These are phyloP conservation scores for Atkinsonella texensis DNA, from an alignment of 2,329 filamentous ascomycete species.

Conservation along the genomic window DNA sequence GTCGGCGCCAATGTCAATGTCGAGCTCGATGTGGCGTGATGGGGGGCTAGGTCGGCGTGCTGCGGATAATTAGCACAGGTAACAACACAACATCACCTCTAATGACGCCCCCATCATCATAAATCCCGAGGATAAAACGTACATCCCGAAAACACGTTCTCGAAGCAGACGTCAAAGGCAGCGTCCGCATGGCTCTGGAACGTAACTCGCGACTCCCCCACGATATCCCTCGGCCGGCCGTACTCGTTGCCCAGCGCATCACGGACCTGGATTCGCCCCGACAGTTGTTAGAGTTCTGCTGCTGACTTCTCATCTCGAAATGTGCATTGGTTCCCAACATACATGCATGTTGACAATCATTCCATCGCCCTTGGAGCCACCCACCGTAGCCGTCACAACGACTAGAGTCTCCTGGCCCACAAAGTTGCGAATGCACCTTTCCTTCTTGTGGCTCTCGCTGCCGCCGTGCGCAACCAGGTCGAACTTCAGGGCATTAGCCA, in stretches of 20 bases:
- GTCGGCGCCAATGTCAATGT: conserved; percentile 92
- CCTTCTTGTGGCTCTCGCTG: conserved; percentile 44
- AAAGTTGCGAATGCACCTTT: conserved; percentile 95
- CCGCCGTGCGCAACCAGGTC: conserved; percentile 62
- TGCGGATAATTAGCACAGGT: conserved; percentile 11
- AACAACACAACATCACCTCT: neutral
- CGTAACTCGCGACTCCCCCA: conserved; percentile 81
- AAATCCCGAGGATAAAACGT: conserved; percentile 20
- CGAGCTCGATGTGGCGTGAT: conserved; percentile 70
- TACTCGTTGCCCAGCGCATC: conserved; percentile 96
- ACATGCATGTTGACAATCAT: conserved; percentile 93
- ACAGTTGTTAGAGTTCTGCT: neutral
- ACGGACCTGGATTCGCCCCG: conserved; percentile 57
- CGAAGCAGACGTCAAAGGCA: conserved; percentile 93
- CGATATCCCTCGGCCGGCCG: conserved; percentile 78
- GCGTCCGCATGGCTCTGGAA: conserved; percentile 90
- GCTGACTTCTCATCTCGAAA: neutral
- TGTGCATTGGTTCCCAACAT: conserved; percentile 18
- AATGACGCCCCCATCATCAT: neutral
- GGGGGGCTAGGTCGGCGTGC: conserved; percentile 33
- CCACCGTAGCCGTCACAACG: conserved; percentile 82
- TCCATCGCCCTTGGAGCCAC: conserved; percentile 80
- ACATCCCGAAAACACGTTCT: conserved; percentile 67
- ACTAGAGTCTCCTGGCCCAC: conserved; percentile 85
- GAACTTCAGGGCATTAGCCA: conserved; percentile 72